phyloP scores from a whole-genome alignment of 352 stramenopile species.

The Globisporangium camurandrum region DNA sequence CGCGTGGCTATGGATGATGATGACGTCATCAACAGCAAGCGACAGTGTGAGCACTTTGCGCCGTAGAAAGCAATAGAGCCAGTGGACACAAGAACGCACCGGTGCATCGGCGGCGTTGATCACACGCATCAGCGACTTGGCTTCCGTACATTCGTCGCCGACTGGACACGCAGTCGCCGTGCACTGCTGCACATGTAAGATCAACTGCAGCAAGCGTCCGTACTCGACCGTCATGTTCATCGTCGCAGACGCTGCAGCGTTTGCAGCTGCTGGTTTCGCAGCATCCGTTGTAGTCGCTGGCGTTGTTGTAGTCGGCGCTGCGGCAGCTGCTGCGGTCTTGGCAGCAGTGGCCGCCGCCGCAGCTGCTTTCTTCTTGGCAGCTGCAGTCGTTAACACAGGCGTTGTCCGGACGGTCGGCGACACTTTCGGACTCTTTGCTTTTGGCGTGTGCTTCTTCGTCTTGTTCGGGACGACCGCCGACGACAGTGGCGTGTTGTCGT shows the following conservation, averaged over 20 bases:
- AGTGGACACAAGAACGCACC: constrained; percentile 11
- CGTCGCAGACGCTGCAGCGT: constrained; percentile 28
- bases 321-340: constrained; percentile 13
- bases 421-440: constrained; percentile 57
- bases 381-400: background rate
- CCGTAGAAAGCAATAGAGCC: constrained; percentile 1
- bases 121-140: constrained; percentile 69
- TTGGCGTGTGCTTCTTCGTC: constrained; percentile 47
- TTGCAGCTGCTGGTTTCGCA: constrained; percentile 22
- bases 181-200: constrained; percentile 82
- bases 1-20: constrained; percentile 49
- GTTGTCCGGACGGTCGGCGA: constrained; percentile 12
- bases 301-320: constrained; percentile 2
- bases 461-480: constrained; percentile 58
- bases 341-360: constrained; percentile 4
- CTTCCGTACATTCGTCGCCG: constrained; percentile 66
- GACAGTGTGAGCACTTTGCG: background rate
- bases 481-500: constrained; percentile 67
- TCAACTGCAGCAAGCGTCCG: constrained; percentile 75
- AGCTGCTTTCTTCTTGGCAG: constrained; percentile 21
- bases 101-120: constrained; percentile 63
- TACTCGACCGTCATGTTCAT: constrained; percentile 78
- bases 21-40: no score
- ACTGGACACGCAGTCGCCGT: constrained; percentile 47
- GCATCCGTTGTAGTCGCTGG: constrained; percentile 6